phyloP scores from a whole-genome alignment of 2,329 filamentous ascomycete species.

The Ciborinia camelliae region DNA sequence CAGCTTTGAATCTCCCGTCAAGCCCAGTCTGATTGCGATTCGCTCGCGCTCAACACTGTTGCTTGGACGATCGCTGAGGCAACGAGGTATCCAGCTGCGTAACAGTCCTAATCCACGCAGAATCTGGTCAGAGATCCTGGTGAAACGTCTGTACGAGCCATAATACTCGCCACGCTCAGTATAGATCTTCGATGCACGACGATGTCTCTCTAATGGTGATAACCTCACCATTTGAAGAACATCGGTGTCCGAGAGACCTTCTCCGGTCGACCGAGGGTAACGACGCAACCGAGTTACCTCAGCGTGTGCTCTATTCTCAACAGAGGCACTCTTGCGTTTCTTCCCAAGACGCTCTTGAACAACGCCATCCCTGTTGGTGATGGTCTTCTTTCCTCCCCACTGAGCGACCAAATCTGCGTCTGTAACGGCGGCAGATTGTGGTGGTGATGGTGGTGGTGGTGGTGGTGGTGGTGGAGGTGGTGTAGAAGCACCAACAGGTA shows the following conservation, averaged over 20 bases:
- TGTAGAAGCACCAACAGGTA: no score
- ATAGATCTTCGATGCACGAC: neutral
- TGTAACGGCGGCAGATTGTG: no score
- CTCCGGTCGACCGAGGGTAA: neutral
- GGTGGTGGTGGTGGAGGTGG: no score
- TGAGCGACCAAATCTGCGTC: neutral
- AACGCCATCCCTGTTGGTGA: neutral
- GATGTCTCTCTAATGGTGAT: neutral
- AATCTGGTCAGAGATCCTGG: neutral
- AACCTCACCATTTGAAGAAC: neutral
- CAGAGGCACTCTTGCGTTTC: no score
- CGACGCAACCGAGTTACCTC: neutral
- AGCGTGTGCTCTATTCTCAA: neutral
- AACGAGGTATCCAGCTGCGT: neutral
- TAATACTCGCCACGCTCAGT: neutral
- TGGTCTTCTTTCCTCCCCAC: neutral
- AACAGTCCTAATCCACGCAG: neutral
- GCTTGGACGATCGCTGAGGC: neutral
- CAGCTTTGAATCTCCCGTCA: neutral
- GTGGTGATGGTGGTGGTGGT: no score
- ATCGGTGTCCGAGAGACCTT: neutral
- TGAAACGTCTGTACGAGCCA: neutral
- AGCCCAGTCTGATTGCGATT: neutral
- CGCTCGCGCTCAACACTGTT: slow-evolving; percentile 1
- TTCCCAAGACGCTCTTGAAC: neutral